A percentile compares a stretch with the other conserved stretches of the same genome.
Conservation (phyloP, 306 rosid species). For the Trifolium fragiferum region DNA sequence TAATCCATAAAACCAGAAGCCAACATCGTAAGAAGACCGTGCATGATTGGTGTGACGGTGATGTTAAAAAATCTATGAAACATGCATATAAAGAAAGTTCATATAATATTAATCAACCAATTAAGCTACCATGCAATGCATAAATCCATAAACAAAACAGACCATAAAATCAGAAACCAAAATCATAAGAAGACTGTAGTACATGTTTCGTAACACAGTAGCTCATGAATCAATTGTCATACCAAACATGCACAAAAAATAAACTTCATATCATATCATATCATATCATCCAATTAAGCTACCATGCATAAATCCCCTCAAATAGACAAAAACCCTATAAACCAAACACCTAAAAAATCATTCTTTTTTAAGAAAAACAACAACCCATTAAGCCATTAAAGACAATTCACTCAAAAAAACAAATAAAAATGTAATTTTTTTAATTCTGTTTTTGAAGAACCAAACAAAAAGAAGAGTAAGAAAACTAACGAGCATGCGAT, state of each 20-base stretch:
- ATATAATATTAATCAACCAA: not conserved
- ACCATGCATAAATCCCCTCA: not conserved
- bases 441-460: not conserved
- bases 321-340: conserved; percentile 14
- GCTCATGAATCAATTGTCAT: not conserved
- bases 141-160: not conserved
- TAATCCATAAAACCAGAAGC: not conserved
- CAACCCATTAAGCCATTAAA: not conserved
- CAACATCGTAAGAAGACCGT: not conserved
- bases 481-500: conserved; percentile 83
- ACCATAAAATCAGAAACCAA: not conserved
- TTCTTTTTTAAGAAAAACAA: not conserved
- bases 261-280: not conserved
- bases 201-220: not conserved
- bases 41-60: not conserved
- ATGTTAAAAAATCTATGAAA: not conserved
- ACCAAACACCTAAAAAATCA: not conserved
- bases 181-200: not conserved
- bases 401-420: not conserved
- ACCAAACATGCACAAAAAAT: not conserved
- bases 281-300: conserved; percentile 1
- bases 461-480: not conserved
- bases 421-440: not conserved
- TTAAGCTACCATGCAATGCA: not conserved
- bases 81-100: not conserved